These are phyloP conservation scores for Somion occarium DNA, from an alignment of 1,284 basidiomycete genomes.

Conservation along the genomic window DNA sequence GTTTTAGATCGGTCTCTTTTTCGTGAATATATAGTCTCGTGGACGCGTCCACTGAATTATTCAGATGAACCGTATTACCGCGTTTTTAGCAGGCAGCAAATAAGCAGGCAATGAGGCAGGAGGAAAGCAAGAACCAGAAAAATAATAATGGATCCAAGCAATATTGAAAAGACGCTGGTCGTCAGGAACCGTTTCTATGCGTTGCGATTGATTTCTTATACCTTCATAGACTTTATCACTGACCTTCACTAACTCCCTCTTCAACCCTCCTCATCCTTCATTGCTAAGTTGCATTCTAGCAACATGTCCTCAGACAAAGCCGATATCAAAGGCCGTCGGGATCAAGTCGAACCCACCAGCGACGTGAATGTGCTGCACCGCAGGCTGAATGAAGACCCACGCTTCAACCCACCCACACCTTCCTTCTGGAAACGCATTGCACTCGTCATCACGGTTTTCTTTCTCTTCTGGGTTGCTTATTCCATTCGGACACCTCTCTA, in stretches of 20 bases:
- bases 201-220: too few species aligned
- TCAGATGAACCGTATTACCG: too few species aligned
- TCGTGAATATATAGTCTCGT: too few species aligned
- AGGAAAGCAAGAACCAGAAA: too few species aligned
- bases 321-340: conserved; percentile 11
- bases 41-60: too few species aligned
- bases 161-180: too few species aligned
- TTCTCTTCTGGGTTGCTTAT: conserved; percentile 41
- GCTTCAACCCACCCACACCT: conserved; percentile 41
- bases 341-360: conserved; percentile 22
- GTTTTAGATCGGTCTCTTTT: not conserved
- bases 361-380: conserved; percentile 22
- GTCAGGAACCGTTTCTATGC: too few species aligned
- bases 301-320: not conserved
- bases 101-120: too few species aligned
- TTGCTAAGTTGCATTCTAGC: conserved; percentile 5
- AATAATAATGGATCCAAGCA: too few species aligned
- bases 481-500: conserved; percentile 24
- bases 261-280: conserved; percentile 13
- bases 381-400: conserved; percentile 29
- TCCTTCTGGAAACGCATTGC: conserved; percentile 43
- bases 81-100: too few species aligned
- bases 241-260: not conserved
- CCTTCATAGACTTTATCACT: not conserved
- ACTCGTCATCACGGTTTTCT: conserved; percentile 37